These are phyloP conservation scores for Neonectria faginata DNA, from an alignment of 2,329 filamentous ascomycete genomes.

Conservation along the genomic window DNA sequence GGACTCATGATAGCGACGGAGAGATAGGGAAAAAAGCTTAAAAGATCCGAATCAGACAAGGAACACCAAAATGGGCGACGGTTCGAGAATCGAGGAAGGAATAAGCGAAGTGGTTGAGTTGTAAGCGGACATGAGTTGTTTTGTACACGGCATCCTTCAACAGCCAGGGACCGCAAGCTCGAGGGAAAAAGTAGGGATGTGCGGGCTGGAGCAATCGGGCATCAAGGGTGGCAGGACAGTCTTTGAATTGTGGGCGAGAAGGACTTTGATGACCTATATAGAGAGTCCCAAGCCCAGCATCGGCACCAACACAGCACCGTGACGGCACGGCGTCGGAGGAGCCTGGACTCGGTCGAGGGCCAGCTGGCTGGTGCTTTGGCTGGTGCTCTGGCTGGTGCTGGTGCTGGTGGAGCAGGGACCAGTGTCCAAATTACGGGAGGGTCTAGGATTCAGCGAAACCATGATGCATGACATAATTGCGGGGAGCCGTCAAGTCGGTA, in stretches of 20 bases:
- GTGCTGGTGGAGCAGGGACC: constrained; percentile 45
- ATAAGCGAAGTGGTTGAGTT: constrained; percentile 25
- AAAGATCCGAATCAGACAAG: constrained; percentile 1
- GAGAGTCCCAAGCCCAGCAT: constrained; percentile 35
- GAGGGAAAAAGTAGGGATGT: constrained; percentile 31
- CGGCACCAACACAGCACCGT: constrained; percentile 11
- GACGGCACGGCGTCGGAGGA: constrained; percentile 34
- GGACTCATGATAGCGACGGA: constrained; percentile 54
- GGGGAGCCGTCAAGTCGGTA: constrained; percentile 46
- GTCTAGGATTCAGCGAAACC: constrained; percentile 51
- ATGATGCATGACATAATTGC: constrained; percentile 62
- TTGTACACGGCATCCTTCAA: constrained; percentile 37
- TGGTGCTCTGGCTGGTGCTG: constrained; percentile 39
- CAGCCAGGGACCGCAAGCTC: constrained; percentile 32
- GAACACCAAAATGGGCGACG: constrained; percentile 9
- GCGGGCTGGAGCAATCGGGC: constrained; percentile 43
- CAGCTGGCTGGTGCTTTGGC: constrained; percentile 32
- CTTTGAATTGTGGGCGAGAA: constrained; percentile 41
- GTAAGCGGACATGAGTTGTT: constrained; percentile 32
- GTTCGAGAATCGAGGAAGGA: constrained; percentile 11
- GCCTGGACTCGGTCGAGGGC: constrained; percentile 32
- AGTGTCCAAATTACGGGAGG: constrained; percentile 51
- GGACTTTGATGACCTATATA: constrained; percentile 44
- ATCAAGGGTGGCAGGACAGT: constrained; percentile 42
- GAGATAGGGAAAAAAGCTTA: constrained; percentile 16